phyloP scores from a whole-genome alignment of 2,329 filamentous ascomycete species.

The Aspergillus brunneoviolaceus region DNA sequence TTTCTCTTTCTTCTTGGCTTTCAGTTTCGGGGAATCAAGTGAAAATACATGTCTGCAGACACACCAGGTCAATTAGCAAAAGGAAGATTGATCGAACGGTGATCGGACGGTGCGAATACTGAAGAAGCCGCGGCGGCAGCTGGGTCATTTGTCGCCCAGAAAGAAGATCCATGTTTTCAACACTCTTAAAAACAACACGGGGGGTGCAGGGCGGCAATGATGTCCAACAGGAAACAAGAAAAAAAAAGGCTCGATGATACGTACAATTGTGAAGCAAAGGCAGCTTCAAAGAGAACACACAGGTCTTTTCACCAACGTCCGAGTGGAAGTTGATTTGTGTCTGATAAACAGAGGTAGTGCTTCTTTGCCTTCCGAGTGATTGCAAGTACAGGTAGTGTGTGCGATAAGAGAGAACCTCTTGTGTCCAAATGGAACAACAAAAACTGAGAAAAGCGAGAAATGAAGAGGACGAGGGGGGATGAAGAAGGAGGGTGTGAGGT shows the following conservation, averaged over 20 bases:
- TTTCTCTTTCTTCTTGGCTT: conserved; percentile 21
- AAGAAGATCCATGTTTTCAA: conserved; percentile 8
- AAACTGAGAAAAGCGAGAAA: neutral
- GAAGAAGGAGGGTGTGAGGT: neutral
- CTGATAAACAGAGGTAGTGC: conserved; percentile 19
- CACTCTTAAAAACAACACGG: conserved; percentile 5
- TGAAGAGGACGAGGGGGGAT: neutral
- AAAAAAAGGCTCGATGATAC: conserved; percentile 36
- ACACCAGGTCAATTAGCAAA: conserved; percentile 41
- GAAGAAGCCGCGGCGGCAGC: neutral
- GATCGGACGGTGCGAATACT: neutral
- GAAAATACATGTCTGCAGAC: conserved; percentile 47
- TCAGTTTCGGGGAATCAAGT: conserved; percentile 35
- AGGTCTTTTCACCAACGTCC: conserved; percentile 17
- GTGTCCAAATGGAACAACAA: conserved; percentile 4
- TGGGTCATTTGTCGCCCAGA: neutral
- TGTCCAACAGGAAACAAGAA: conserved; percentile 14
- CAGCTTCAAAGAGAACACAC: conserved; percentile 26
- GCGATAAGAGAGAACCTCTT: conserved; percentile 9
- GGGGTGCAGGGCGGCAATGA: neutral
- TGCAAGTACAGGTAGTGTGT: conserved; percentile 30
- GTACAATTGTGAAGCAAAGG: conserved; percentile 40
- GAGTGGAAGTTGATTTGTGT: conserved; percentile 11
- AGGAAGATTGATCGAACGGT: conserved; percentile 15
- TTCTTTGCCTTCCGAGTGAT: conserved; percentile 19